Conservation (phyloP, 176 grass and related monocot genomes). For the Zea luxurians region DNA sequence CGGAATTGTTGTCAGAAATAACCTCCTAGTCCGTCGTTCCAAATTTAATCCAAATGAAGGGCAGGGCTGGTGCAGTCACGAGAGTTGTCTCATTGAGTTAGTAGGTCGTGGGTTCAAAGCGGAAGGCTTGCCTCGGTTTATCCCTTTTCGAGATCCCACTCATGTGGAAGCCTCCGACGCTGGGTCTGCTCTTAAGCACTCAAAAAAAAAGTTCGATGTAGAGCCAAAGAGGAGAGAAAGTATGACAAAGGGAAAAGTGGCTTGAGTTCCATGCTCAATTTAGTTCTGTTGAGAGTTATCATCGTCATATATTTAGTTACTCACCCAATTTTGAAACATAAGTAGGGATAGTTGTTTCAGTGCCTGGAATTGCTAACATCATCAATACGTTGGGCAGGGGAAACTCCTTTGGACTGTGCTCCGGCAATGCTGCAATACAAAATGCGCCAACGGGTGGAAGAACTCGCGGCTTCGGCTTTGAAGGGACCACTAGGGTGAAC, state of each 20-base stretch:
- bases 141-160: too few relatives aligned
- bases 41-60: too few relatives aligned
- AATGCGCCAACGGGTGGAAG: constrained; percentile 71
- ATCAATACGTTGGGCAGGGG: constrained; percentile 58
- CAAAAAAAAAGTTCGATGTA: background rate
- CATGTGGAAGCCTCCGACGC: too few relatives aligned
- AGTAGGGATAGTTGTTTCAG: background rate
- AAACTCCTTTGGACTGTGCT: constrained; percentile 95
- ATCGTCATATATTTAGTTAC: background rate
- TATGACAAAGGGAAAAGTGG: background rate
- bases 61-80: too few relatives aligned
- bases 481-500: constrained; percentile 29
- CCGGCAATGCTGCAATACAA: constrained; percentile 98
- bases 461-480: constrained; percentile 35
- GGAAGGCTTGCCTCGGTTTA: too few relatives aligned
- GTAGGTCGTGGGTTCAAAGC: too few relatives aligned
- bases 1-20: background rate
- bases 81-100: too few relatives aligned
- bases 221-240: constrained; percentile 3
- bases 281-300: background rate
- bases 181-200: background rate
- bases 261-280: constrained; percentile 14
- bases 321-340: background rate
- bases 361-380: background rate
- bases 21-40: too few relatives aligned